These are phyloP conservation scores for Wickerhamiella alocasiicola DNA, from an alignment of 805 yeast genomes.

Conservation along the genomic window DNA sequence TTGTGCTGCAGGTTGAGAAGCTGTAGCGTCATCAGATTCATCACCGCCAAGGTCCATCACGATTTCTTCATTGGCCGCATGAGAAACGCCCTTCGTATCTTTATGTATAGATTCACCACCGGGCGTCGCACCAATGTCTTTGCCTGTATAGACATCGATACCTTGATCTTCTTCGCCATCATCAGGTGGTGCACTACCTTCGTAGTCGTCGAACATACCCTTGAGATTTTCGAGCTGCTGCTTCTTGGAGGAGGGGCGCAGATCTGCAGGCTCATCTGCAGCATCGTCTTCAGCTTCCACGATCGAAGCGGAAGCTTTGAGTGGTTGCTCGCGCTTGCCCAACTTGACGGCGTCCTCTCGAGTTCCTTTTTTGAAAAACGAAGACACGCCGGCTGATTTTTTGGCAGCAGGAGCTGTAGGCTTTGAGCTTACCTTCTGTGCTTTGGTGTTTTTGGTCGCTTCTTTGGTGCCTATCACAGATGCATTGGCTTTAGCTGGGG, in stretches of 20 bases:
- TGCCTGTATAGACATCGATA: too few relatives aligned
- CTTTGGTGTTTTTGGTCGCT: background rate
- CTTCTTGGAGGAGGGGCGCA: background rate
- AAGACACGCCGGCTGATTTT: background rate
- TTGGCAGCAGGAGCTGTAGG: background rate
- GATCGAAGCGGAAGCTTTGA: background rate
- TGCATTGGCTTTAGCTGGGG: background rate
- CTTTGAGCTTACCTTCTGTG: background rate
- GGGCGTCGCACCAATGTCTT: too few relatives aligned
- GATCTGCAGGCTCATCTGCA: background rate
- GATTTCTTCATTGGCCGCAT: too few relatives aligned
- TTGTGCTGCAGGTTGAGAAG: too few relatives aligned
- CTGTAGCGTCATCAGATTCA: too few relatives aligned
- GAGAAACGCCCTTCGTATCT: too few relatives aligned
- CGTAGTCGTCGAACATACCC: background rate
- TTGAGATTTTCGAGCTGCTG: constrained; percentile 5
- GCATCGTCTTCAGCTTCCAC: constrained; percentile 1
- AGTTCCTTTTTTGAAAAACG: constrained; percentile 3
- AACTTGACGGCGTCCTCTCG: constrained; percentile 1
- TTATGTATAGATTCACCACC: too few relatives aligned
- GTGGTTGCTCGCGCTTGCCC: background rate
- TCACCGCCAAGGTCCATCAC: too few relatives aligned
- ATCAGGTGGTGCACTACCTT: background rate
- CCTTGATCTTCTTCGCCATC: constrained; percentile 1
- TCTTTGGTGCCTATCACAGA: background rate